Percentiles rank a stretch among this genome's conserved stretches.
These are phyloP conservation scores for Diaporthe sp. DNA, from an alignment of 2,329 filamentous ascomycete species.

Conservation along the genomic window DNA sequence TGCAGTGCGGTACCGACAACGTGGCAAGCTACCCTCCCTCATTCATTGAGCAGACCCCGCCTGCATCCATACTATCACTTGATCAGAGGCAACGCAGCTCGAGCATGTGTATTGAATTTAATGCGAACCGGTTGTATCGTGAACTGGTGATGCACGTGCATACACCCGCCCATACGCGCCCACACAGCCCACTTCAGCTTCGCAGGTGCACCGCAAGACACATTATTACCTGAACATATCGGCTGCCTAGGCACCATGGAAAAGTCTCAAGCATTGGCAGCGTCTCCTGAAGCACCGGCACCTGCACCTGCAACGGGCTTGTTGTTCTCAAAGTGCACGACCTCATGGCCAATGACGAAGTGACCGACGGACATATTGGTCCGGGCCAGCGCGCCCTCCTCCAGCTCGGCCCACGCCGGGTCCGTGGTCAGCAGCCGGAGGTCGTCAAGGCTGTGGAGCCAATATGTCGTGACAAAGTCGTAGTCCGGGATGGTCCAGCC, in stretches of 20 bases:
- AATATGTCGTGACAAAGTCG: constrained; percentile 29
- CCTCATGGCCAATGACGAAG: constrained; percentile 28
- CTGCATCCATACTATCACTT: not conserved
- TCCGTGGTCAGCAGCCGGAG: constrained; percentile 7
- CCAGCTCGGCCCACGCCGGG: constrained; percentile 28
- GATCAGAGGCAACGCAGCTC: not conserved
- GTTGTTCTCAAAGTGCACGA: constrained; percentile 26
- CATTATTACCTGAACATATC: too few relatives aligned
- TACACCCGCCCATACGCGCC: too few relatives aligned
- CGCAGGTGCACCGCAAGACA: not conserved
- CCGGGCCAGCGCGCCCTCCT: constrained; percentile 2
- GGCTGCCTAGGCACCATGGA: not conserved
- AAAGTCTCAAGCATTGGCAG: not conserved
- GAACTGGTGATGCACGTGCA: not conserved
- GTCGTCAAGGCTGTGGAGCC: constrained; percentile 25
- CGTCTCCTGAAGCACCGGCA: not conserved
- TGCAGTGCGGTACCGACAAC: not conserved
- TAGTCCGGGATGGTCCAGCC: constrained; percentile 22
- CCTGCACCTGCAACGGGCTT: not conserved
- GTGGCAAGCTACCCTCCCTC: not conserved
- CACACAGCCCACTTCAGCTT: not conserved
- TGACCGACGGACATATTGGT: constrained; percentile 16
- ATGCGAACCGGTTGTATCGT: not conserved
- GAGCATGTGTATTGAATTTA: not conserved
- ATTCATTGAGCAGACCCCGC: not conserved